phyloP scores from a whole-genome alignment of 2,329 filamentous ascomycete genomes.

The Cercospora zeina region DNA sequence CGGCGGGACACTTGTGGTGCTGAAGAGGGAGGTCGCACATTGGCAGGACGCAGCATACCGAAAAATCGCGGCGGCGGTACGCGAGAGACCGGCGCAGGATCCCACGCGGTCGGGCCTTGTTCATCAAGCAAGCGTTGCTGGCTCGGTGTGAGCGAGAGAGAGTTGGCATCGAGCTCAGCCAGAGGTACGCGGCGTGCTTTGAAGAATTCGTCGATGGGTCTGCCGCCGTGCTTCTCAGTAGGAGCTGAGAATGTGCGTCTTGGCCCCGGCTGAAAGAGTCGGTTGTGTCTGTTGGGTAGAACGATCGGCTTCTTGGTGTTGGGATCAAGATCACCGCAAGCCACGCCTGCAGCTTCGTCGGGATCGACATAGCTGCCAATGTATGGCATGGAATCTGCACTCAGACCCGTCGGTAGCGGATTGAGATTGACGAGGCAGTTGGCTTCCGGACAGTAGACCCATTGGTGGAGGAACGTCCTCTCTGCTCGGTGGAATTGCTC shows the following conservation, averaged over 20 bases:
- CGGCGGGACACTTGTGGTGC: conserved; percentile 48
- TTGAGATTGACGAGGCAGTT: conserved; percentile 74
- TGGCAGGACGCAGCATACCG: conserved; percentile 23
- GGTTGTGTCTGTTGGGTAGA: conserved; percentile 41
- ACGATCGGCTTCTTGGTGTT: conserved; percentile 73
- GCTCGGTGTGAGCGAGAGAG: conserved; percentile 65
- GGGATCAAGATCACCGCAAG: conserved; percentile 79
- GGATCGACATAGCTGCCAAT: conserved; percentile 64
- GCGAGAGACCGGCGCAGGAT: conserved; percentile 45
- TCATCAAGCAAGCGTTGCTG: conserved; percentile 61
- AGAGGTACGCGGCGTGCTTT: conserved; percentile 63
- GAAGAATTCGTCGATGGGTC: conserved; percentile 66
- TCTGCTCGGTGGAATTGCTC: conserved; percentile 83
- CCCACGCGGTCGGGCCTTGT: conserved; percentile 57
- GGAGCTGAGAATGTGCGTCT: conserved; percentile 44
- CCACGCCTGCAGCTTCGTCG: conserved; percentile 70
- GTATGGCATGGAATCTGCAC: conserved; percentile 71
- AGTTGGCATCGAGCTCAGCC: conserved; percentile 67
- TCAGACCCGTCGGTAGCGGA: conserved; percentile 61
- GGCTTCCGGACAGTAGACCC: conserved; percentile 81
- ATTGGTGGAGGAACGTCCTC: conserved; percentile 88
- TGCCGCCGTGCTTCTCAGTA: conserved; percentile 57
- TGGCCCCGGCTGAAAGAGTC: conserved; percentile 31
- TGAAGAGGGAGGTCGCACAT: conserved; percentile 42
- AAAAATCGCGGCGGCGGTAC: conserved; percentile 32